phyloP scores from a whole-genome alignment of 345 rosid genomes.

The Syzygium jambos region DNA sequence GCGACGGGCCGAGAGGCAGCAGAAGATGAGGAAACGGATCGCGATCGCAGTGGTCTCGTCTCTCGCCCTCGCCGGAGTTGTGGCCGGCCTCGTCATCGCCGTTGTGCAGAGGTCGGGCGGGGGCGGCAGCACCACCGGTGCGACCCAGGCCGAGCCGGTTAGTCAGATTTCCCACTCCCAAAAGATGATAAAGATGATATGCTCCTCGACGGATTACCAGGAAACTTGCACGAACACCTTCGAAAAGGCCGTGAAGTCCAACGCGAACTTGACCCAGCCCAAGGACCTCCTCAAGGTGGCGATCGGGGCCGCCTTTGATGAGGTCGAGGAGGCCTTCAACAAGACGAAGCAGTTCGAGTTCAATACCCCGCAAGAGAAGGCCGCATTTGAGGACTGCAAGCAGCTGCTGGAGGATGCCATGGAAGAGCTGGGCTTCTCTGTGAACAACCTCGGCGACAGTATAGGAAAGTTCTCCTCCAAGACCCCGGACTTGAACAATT shows the following conservation, averaged over 20 bases:
- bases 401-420: slow-evolving; percentile 39
- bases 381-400: slow-evolving; percentile 58
- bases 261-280: slow-evolving; percentile 22
- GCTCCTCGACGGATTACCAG: slow-evolving; percentile 44
- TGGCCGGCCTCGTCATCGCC: slow-evolving; percentile 32
- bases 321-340: slow-evolving; percentile 21
- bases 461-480: slow-evolving; percentile 7
- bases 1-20: slow-evolving; percentile 45
- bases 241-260: slow-evolving; percentile 12
- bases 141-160: slow-evolving; percentile 1
- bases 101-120: slow-evolving; percentile 1
- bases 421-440: slow-evolving; percentile 35
- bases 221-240: slow-evolving; percentile 39
- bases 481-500: slow-evolving; percentile 36
- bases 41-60: slow-evolving; percentile 22
- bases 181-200: slow-evolving; percentile 32
- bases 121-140: not conserved
- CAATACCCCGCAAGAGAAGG: slow-evolving; percentile 29
- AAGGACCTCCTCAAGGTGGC: slow-evolving; percentile 39
- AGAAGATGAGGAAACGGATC: slow-evolving; percentile 37
- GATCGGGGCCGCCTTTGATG: slow-evolving; percentile 33
- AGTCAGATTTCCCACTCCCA: slow-evolving; percentile 11
- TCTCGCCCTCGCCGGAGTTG: slow-evolving; percentile 22
- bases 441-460: slow-evolving; percentile 14
- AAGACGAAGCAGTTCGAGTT: slow-evolving; percentile 25